A percentile compares a stretch with the other conserved stretches of the same genome.
phyloP scores from a whole-genome alignment of 805 yeast genomes.

The Tetrapisispora iriomotensis region DNA sequence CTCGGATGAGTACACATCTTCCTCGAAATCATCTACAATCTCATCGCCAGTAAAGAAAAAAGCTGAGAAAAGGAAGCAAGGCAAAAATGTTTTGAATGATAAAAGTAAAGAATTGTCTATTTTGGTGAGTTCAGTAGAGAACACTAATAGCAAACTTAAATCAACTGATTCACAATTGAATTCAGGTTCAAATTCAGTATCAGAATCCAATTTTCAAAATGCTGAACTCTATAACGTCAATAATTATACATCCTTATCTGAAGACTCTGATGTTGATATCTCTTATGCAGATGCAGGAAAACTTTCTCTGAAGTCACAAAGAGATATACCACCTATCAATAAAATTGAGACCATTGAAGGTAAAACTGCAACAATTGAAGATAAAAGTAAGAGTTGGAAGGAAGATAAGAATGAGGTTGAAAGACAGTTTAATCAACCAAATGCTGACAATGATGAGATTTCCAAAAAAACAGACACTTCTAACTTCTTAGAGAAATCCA shows the following conservation, averaged over 20 bases:
- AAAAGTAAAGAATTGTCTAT: neutral
- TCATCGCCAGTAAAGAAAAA: slow-evolving; percentile 15
- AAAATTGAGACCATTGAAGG: neutral
- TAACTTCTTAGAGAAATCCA: too few species aligned
- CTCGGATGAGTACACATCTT: slow-evolving; percentile 6
- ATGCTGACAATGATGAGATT: too few species aligned
- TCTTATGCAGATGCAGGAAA: neutral
- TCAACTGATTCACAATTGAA: too few species aligned
- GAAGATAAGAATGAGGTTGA: too few species aligned
- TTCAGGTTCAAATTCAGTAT: too few species aligned
- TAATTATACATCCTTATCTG: neutral
- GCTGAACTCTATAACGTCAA: neutral
- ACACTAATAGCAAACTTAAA: too few species aligned
- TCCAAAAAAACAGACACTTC: too few species aligned
- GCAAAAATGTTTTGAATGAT: neutral
- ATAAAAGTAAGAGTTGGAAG: neutral
- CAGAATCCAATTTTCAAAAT: too few species aligned
- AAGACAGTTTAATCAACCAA: too few species aligned
- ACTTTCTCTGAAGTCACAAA: neutral
- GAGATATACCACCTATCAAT: too few species aligned
- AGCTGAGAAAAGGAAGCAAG: neutral
- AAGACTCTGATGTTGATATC: neutral
- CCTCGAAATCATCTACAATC: slow-evolving; percentile 3
- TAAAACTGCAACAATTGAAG: neutral
- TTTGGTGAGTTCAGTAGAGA: too few species aligned